Evolutionary conservation across 2,329 filamentous ascomycete species (phyloP).

Genomic region (Nemania abortiva): DNA sequence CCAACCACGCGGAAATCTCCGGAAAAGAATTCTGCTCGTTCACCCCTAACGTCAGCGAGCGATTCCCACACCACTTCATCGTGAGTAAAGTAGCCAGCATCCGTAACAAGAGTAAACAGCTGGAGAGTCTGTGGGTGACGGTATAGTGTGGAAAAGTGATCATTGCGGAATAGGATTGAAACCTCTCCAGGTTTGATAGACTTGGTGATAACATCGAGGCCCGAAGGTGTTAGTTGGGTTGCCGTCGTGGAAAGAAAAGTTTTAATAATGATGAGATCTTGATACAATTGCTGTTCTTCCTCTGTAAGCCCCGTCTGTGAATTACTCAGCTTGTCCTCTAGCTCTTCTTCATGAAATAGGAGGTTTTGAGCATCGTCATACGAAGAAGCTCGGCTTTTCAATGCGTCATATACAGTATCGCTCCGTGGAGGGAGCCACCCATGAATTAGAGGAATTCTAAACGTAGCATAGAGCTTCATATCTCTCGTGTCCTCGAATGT

Average conservation of each 20-base stretch:
- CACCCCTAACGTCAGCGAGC: slow-evolving; percentile 87
- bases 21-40: slow-evolving; percentile 84
- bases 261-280: slow-evolving; percentile 88
- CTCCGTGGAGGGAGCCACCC: slow-evolving; percentile 85
- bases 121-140: slow-evolving; percentile 83
- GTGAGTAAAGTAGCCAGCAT: slow-evolving; percentile 88
- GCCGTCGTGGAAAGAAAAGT: slow-evolving; percentile 82
- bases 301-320: slow-evolving; percentile 69
- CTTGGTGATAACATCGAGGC: slow-evolving; percentile 78
- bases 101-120: slow-evolving; percentile 88
- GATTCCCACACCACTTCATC: slow-evolving; percentile 97
- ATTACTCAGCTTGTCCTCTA: slow-evolving; percentile 80
- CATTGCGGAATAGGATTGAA: slow-evolving; percentile 94
- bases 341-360: slow-evolving; percentile 87
- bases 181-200: slow-evolving; percentile 81
- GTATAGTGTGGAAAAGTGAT: slow-evolving; percentile 95
- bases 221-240: slow-evolving; percentile 87
- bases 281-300: slow-evolving; percentile 82
- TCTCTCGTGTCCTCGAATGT: slow-evolving; percentile 89
- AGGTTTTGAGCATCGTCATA: slow-evolving; percentile 94
- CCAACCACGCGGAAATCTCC: slow-evolving; percentile 92
- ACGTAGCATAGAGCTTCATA: slow-evolving; percentile 91
- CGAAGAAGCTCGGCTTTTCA: slow-evolving; percentile 80
- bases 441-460: slow-evolving; percentile 88
- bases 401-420: slow-evolving; percentile 75